Conservation (phyloP, 257 asterid species). For the Dorcoceras hygrometricum region DNA sequence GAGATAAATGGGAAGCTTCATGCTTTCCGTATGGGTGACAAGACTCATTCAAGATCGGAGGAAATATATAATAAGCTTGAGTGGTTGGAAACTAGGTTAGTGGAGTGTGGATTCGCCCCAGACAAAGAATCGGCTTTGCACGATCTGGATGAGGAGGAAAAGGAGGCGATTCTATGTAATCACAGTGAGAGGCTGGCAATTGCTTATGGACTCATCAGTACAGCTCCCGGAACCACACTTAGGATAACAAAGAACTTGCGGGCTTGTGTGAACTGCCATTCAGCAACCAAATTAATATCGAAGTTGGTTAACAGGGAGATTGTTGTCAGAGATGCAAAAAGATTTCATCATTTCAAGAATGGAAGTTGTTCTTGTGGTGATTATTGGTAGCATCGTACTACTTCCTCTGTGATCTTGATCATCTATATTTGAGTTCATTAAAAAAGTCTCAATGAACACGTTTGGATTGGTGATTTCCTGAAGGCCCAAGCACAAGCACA, state of each 20-base stretch:
- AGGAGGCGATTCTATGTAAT: slow-evolving; percentile 34
- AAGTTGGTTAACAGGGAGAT: slow-evolving; percentile 40
- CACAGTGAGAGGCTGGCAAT: slow-evolving; percentile 55
- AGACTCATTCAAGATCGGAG: slow-evolving; percentile 38
- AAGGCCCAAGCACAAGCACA: too few relatives aligned
- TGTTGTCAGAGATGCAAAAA: slow-evolving; percentile 39
- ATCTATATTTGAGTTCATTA: background rate
- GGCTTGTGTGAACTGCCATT: slow-evolving; percentile 48
- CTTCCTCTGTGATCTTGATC: background rate
- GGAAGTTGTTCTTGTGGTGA: slow-evolving; percentile 40
- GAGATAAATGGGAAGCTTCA: slow-evolving; percentile 48
- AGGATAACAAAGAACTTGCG: slow-evolving; percentile 42
- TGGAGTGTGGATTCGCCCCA: slow-evolving; percentile 37
- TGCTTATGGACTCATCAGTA: slow-evolving; percentile 43
- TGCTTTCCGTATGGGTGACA: slow-evolving; percentile 46
- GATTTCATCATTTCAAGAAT: slow-evolving; percentile 39
- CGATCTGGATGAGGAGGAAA: slow-evolving; percentile 43
- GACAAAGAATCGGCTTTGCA: slow-evolving; percentile 45
- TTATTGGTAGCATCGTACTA: slow-evolving; percentile 27
- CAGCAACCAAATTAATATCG: slow-evolving; percentile 43
- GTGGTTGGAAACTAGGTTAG: slow-evolving; percentile 33
- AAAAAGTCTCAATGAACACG: background rate
- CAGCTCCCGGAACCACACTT: slow-evolving; percentile 31
- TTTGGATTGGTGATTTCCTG: too few relatives aligned
- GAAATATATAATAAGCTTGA: slow-evolving; percentile 39